Base-by-base conservation (phyloP, 1,139 yeast genomes). In the Pneumocystis murina region DNA sequence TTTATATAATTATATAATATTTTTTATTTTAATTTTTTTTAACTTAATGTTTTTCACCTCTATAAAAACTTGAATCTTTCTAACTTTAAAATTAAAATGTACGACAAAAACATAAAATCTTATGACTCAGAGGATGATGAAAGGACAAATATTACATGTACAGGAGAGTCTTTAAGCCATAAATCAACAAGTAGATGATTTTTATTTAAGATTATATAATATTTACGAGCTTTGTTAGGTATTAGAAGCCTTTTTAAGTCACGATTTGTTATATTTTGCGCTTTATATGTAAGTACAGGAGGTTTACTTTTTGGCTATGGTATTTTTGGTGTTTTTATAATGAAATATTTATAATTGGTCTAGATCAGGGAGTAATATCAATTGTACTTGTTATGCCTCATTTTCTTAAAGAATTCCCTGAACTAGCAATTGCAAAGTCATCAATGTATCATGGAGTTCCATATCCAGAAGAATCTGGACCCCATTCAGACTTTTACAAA, bases 371-470 rank as follows among this genome's bases (percentile, higher is more conserved):
- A 70, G 80, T 82, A 68, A 80, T 82, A 67, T 77, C 82, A 58
- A 84, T 84, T 74, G 78, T 82, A 66, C 71, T 82, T 76, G 82
- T 80, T 66, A 81, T 82, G 84, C 72, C 76, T 16, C 79, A 78
- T 55, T 68, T 68, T 40, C 64, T 65, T 64, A 66, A 61, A 30
- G 62, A 65, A 48, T 48, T 48, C n/a, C 33, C 55, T 24, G 55
- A 48, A 48, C n/a, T 48, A 57, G 63, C 68, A 63, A 62, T 67
- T 63, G 36, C 63, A 30, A 62, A 28, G 59, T 64, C 65, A 17
- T 62, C 64, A n/a, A 61, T 62, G 20, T 65, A 55, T 33, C 38
- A 62, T 38, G 57, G 43, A 24, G 33, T 48, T 2, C 30, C 59
- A 20, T 67, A 66, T 40, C 66, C 65, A 17, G 65, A 62, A n/a